Percentiles rank a stretch among this genome's conserved stretches.
phyloP scores from a whole-genome alignment of 2,329 filamentous ascomycete species.

The Penicillium italicum region DNA sequence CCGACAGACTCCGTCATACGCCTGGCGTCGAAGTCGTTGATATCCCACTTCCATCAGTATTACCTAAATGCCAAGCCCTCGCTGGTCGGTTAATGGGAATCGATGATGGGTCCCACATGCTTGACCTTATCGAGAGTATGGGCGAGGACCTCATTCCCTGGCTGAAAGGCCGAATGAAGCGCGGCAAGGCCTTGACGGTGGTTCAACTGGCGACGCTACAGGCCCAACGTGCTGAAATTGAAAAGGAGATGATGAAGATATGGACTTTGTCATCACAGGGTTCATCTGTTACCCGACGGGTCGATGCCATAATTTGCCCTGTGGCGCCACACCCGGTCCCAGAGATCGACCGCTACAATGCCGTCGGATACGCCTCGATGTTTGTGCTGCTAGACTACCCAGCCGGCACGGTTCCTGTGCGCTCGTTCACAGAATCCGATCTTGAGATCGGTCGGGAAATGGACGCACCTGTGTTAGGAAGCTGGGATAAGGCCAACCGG shows the following conservation, averaged over 20 bases:
- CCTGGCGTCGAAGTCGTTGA: conserved; percentile 56
- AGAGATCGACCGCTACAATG: conserved; percentile 60
- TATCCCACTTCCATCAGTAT: conserved; percentile 51
- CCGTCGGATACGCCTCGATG: conserved; percentile 58
- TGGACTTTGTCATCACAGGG: conserved; percentile 43
- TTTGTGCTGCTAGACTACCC: conserved; percentile 63
- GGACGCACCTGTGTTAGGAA: conserved; percentile 41
- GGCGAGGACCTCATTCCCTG: conserved; percentile 59
- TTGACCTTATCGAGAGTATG: conserved; percentile 55
- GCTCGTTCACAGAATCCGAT: conserved; percentile 49
- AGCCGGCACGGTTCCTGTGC: conserved; percentile 55
- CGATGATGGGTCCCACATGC: conserved; percentile 55
- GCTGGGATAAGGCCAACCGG: conserved; percentile 60
- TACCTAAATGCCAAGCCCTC: conserved; percentile 55
- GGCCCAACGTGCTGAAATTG: conserved; percentile 50
- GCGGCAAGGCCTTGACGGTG: conserved; percentile 48
- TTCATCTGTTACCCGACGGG: conserved; percentile 12
- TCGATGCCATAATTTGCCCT: conserved; percentile 63
- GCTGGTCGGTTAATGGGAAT: conserved; percentile 58
- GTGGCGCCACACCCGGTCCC: conserved; percentile 63
- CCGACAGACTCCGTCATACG: conserved; percentile 29
- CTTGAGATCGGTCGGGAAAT: conserved; percentile 49
- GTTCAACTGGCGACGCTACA: conserved; percentile 53
- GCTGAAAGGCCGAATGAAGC: conserved; percentile 52
- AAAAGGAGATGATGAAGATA: conserved; percentile 55